Conservation (phyloP, 257 asterid species). For the Fraxinus americana region DNA sequence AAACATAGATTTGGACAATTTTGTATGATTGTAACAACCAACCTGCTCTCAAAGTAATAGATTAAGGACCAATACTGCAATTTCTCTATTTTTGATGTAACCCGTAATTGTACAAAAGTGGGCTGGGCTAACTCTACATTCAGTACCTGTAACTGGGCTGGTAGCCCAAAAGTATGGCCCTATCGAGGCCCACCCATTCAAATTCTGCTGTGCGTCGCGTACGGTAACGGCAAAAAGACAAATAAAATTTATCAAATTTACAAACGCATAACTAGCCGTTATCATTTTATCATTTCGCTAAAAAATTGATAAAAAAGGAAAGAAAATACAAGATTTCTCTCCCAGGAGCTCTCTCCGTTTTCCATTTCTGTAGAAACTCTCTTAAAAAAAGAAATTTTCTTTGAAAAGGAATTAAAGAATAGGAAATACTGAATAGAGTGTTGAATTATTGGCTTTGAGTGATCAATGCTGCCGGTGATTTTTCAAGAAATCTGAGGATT, state of each 20-base stretch:
- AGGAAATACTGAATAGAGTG: constrained; percentile 1
- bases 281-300: constrained; percentile 10
- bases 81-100: neutral
- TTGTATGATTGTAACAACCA: neutral
- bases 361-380: constrained; percentile 23
- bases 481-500: constrained; percentile 23
- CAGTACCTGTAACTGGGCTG: neutral
- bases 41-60: neutral
- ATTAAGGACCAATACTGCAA: neutral
- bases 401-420: neutral
- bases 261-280: constrained; percentile 53
- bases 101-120: neutral
- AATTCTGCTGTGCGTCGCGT: constrained; percentile 29
- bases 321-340: constrained; percentile 8
- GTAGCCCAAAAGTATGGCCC: neutral
- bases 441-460: constrained; percentile 20
- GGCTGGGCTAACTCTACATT: neutral
- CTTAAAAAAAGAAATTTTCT: constrained; percentile 24
- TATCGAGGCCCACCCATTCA: neutral
- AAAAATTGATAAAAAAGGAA: constrained; percentile 1
- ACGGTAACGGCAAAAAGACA: constrained; percentile 36
- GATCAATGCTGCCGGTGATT: constrained; percentile 28
- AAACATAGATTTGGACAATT: no score
- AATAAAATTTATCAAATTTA: constrained; percentile 16
- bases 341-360: constrained; percentile 27